phyloP scores from a whole-genome alignment of 108 stramenopile genomes.

The Aurantiochytrium sp. region DNA sequence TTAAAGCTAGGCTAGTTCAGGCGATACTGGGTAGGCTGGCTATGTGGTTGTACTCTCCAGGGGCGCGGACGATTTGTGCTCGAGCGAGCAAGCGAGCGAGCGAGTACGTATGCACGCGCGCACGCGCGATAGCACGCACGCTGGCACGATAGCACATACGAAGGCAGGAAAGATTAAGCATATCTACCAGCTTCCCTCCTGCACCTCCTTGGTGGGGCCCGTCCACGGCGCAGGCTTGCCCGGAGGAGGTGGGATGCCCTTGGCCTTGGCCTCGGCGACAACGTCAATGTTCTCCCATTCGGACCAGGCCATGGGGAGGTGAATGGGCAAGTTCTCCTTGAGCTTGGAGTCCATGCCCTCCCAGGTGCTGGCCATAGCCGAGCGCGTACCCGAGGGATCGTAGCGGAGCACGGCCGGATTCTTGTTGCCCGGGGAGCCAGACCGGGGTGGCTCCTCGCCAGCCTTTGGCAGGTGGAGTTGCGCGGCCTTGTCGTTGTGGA shows the following conservation, averaged over 20 bases:
- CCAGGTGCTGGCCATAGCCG: neutral
- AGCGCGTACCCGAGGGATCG: conserved; percentile 3
- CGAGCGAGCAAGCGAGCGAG: too few species aligned
- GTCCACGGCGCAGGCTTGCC: conserved; percentile 5
- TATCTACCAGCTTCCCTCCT: neutral
- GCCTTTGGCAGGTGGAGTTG: neutral
- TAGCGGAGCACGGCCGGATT: conserved; percentile 9
- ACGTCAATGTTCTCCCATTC: neutral
- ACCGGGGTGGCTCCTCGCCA: neutral
- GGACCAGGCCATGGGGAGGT: neutral
- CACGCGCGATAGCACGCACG: too few species aligned
- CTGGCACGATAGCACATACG: too few species aligned
- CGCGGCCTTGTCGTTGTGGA: neutral
- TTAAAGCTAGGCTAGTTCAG: neutral
- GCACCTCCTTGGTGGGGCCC: neutral
- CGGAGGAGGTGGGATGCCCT: neutral
- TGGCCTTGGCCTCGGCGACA: neutral
- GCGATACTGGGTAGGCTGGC: too few species aligned
- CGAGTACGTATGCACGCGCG: too few species aligned
- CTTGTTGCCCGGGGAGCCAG: conserved; percentile 2
- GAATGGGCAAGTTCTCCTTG: neutral
- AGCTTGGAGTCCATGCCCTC: neutral
- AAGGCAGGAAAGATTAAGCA: too few species aligned
- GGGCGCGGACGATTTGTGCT: too few species aligned
- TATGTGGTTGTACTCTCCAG: too few species aligned